Conservation (phyloP, 345 rosid genomes). For the Mangifera indica region DNA sequence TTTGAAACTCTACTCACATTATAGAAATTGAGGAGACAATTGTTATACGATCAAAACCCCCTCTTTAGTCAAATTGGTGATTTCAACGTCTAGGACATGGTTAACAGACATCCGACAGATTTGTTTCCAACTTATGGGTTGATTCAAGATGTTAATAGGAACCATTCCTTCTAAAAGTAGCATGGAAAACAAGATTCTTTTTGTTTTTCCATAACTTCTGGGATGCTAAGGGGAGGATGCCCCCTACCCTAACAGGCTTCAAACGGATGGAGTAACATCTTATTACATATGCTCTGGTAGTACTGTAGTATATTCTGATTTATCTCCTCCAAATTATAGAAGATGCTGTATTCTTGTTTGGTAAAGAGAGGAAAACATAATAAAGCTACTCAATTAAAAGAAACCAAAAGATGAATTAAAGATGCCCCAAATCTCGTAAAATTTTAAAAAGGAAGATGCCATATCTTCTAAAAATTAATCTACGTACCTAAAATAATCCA, state of each 20-base stretch:
- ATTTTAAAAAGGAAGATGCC: conserved; percentile 29
- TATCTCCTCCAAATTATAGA: conserved; percentile 16
- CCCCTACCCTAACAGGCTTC: background rate
- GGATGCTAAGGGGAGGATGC: background rate
- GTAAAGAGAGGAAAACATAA: conserved; percentile 19
- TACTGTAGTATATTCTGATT: conserved; percentile 9
- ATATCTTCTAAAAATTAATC: conserved; percentile 10
- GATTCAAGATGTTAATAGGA: no score
- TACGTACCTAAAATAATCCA: conserved; percentile 3
- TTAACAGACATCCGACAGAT: no score
- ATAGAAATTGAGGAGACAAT: no score
- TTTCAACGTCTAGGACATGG: no score
- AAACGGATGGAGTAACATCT: background rate
- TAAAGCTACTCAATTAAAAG: background rate
- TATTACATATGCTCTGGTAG: background rate
- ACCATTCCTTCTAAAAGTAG: no score
- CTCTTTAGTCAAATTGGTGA: no score
- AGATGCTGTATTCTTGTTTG: conserved; percentile 17
- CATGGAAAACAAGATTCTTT: no score
- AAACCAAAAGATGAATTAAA: conserved; percentile 16
- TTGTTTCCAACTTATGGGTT: no score
- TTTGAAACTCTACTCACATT: no score
- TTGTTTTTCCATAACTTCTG: background rate
- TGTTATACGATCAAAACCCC: no score
- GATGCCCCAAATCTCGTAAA: conserved; percentile 31